Evolutionary conservation across 208 protist species (phyloP).

Genomic region (Leishmania arabica): DNA sequence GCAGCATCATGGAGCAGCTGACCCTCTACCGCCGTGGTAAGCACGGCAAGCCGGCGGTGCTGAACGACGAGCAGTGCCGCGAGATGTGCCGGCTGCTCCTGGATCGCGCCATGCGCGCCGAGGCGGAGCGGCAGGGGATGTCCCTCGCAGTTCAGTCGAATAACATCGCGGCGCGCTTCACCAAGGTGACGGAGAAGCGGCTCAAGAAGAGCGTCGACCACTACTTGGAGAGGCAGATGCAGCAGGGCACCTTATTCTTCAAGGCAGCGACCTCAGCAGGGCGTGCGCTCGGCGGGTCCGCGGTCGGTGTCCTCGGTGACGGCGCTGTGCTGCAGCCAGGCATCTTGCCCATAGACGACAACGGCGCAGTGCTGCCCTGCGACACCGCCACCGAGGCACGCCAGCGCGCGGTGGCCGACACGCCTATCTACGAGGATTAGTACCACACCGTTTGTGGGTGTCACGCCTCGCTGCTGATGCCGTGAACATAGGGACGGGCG

Average conservation of each 20-base stretch:
- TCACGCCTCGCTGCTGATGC: not conserved
- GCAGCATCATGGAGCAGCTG: conserved; percentile 76
- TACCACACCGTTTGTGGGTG: not conserved
- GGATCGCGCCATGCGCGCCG: conserved; percentile 64
- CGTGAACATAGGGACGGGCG: not conserved
- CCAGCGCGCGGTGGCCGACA: conserved; percentile 37
- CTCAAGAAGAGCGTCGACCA: conserved; percentile 80
- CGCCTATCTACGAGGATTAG: conserved; percentile 54
- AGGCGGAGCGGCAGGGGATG: conserved; percentile 56
- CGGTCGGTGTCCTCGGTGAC: not conserved
- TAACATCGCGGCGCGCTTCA: conserved; percentile 44
- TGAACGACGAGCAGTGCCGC: conserved; percentile 58
- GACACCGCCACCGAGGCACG: conserved; percentile 14
- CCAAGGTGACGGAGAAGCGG: conserved; percentile 49
- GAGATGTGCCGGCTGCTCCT: conserved; percentile 62
- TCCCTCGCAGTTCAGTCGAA: conserved; percentile 67
- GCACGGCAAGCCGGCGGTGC: conserved; percentile 52
- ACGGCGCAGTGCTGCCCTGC: conserved; percentile 3
- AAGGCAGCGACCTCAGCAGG: conserved; percentile 1
- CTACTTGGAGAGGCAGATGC: conserved; percentile 73
- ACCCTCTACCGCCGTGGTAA: conserved; percentile 69
- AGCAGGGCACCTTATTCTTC: conserved; percentile 7
- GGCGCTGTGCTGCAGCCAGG: not conserved
- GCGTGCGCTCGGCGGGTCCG: conserved; percentile 2
- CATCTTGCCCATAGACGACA: not conserved